Percentiles rank a stretch among this genome's conserved stretches.
These are phyloP conservation scores for Kuraishia capsulata DNA, from an alignment of 805 yeast genomes.

Conservation along the genomic window DNA sequence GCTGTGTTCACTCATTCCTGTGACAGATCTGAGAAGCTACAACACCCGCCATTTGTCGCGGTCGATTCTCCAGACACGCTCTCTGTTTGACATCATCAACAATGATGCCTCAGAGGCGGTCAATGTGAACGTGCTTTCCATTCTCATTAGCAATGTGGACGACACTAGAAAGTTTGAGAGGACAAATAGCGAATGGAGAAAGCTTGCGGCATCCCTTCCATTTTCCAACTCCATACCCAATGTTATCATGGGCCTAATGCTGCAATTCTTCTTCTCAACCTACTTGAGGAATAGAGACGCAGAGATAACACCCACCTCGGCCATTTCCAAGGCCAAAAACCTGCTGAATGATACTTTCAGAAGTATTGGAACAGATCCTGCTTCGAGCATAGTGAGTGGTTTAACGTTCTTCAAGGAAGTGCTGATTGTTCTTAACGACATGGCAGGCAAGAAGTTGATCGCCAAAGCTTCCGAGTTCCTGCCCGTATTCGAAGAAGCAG, in stretches of 20 bases:
- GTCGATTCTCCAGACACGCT: conserved; percentile 55
- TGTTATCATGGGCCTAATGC: conserved; percentile 53
- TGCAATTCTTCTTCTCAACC: conserved; percentile 40
- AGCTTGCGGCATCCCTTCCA: conserved; percentile 49
- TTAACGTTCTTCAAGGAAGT: conserved; percentile 16
- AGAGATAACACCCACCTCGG: not conserved
- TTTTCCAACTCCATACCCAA: conserved; percentile 48
- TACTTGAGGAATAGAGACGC: conserved; percentile 8
- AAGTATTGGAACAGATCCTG: conserved; percentile 11
- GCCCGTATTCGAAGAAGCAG: conserved; percentile 6
- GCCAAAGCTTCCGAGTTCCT: conserved; percentile 5
- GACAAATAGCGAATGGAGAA: conserved; percentile 47
- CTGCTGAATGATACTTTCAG: conserved; percentile 11
- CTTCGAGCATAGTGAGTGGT: conserved; percentile 11
- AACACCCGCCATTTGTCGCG: conserved; percentile 68
- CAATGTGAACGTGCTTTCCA: conserved; percentile 41
- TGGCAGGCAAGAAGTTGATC: conserved; percentile 11
- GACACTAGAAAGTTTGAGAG: conserved; percentile 37
- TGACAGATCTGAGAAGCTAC: conserved; percentile 37
- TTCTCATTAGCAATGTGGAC: conserved; percentile 41
- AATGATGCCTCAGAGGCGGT: conserved; percentile 43
- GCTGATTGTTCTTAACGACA: conserved; percentile 10
- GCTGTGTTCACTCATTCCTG: conserved; percentile 34
- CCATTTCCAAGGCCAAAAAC: conserved; percentile 7
- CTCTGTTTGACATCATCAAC: conserved; percentile 47